Conservation (phyloP, 2,329 filamentous ascomycete species). For the Talaromyces albobiverticillius region DNA sequence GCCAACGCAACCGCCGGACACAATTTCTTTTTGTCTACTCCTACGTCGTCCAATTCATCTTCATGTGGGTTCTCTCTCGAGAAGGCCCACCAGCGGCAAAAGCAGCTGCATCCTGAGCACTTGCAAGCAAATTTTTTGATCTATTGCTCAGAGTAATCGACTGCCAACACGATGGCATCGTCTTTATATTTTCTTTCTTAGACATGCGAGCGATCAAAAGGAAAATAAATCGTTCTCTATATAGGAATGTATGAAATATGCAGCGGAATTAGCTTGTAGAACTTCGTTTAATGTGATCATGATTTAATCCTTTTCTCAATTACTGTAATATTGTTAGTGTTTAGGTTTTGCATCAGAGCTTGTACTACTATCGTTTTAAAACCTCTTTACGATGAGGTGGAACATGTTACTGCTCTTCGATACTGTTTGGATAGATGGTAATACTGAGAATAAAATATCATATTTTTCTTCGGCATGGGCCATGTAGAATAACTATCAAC, state of each 20-base stretch:
- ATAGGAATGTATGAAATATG: slow-evolving; percentile 11
- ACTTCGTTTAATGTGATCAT: slow-evolving; percentile 6
- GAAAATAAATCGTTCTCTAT: background rate
- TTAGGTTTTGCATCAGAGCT: no score
- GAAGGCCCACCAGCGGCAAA: slow-evolving; percentile 42
- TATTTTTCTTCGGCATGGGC: no score
- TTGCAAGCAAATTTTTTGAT: background rate
- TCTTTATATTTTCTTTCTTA: background rate
- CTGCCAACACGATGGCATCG: background rate
- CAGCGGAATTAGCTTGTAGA: slow-evolving; percentile 4
- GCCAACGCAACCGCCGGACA: slow-evolving; percentile 81
- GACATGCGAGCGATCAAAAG: background rate
- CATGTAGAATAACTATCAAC: no score
- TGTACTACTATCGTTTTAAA: no score
- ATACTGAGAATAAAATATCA: no score
- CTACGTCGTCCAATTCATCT: slow-evolving; percentile 87
- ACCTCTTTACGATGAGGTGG: no score
- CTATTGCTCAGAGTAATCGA: no score
- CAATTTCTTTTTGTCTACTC: slow-evolving; percentile 94
- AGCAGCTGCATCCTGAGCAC: slow-evolving; percentile 2
- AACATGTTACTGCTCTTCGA: no score
- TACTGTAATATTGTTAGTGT: no score
- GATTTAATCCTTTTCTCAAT: background rate
- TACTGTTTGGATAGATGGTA: no score
- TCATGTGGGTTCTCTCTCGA: slow-evolving; percentile 79